Percentiles rank a stretch among this genome's conserved stretches.
Evolutionary conservation across 306 rosid genomes (phyloP).

Genomic region (Delonix regia): DNA sequence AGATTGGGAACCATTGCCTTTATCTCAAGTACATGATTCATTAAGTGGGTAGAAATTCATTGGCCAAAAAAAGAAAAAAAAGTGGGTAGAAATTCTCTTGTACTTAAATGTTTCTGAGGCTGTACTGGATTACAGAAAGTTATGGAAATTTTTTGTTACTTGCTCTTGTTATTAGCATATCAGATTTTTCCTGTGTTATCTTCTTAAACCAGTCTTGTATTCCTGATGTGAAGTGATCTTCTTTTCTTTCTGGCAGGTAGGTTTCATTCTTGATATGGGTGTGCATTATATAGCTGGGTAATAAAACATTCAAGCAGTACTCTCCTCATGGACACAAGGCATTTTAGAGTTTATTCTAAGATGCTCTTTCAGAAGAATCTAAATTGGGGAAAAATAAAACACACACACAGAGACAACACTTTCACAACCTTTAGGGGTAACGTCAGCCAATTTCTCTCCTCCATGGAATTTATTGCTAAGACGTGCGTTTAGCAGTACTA

Average conservation of each 20-base stretch:
- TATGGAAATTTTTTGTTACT: constrained; percentile 18
- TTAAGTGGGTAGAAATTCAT: no score
- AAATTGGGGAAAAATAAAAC: no score
- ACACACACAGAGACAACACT: no score
- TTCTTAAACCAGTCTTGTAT: not conserved
- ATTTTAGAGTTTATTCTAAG: constrained; percentile 4
- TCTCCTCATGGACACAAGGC: no score
- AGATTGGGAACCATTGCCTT: constrained; percentile 15
- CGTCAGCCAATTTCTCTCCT: no score
- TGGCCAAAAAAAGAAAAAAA: no score
- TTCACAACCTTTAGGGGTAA: no score
- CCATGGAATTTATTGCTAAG: no score
- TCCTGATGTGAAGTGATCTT: constrained; percentile 25
- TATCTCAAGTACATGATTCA: constrained; percentile 23
- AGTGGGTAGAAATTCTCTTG: constrained; percentile 10
- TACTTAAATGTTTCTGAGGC: constrained; percentile 19
- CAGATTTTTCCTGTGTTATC: constrained; percentile 20
- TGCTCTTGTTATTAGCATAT: constrained; percentile 4
- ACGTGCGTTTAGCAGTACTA: no score
- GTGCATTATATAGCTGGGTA: constrained; percentile 87
- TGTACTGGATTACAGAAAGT: constrained; percentile 2
- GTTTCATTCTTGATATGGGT: constrained; percentile 97
- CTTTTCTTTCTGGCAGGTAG: constrained; percentile 71
- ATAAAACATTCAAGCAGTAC: no score
- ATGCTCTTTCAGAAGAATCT: no score